These are phyloP conservation scores for Pinguiococcus pyrenoidosus DNA, from an alignment of 108 stramenopile genomes.

Conservation along the genomic window DNA sequence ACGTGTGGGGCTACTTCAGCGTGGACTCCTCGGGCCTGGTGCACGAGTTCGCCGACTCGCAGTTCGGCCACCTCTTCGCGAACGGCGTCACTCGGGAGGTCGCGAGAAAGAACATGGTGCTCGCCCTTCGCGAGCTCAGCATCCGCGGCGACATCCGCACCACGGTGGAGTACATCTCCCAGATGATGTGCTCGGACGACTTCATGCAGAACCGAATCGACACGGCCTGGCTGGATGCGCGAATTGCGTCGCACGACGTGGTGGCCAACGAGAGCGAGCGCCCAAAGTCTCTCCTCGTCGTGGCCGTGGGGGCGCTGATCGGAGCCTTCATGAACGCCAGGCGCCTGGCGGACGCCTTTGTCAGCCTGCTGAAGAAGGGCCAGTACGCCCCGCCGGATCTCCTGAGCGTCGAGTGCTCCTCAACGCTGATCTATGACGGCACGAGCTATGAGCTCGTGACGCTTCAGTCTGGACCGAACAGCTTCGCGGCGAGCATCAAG, in stretches of 20 bases:
- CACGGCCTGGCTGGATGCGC: constrained; percentile 95
- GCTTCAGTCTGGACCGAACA: constrained; percentile 51
- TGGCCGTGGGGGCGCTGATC: constrained; percentile 32
- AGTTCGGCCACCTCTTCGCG: constrained; percentile 99
- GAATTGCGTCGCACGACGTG: constrained; percentile 55
- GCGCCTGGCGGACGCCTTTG: constrained; percentile 51
- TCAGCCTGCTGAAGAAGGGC: constrained; percentile 56
- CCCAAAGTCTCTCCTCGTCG: constrained; percentile 18
- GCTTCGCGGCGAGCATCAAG: too few species aligned
- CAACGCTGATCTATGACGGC: constrained; percentile 68
- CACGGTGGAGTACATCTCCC: constrained; percentile 92
- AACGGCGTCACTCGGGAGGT: constrained; percentile 78
- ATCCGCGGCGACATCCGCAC: constrained; percentile 98
- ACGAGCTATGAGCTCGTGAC: constrained; percentile 73
- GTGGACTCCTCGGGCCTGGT: constrained; percentile 93
- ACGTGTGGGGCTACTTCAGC: constrained; percentile 99
- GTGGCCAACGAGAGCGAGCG: too few species aligned
- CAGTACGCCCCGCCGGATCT: constrained; percentile 69
- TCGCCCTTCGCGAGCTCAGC: constrained; percentile 88
- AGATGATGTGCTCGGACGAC: constrained; percentile 81
- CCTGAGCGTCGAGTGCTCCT: constrained; percentile 35
- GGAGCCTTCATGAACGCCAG: constrained; percentile 18
- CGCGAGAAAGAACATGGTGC: constrained; percentile 82
- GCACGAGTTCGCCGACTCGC: constrained; percentile 99
- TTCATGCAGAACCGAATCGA: constrained; percentile 84